Base-by-base conservation (phyloP, 106 monocot species). In the Amphibolis antarctica region DNA sequence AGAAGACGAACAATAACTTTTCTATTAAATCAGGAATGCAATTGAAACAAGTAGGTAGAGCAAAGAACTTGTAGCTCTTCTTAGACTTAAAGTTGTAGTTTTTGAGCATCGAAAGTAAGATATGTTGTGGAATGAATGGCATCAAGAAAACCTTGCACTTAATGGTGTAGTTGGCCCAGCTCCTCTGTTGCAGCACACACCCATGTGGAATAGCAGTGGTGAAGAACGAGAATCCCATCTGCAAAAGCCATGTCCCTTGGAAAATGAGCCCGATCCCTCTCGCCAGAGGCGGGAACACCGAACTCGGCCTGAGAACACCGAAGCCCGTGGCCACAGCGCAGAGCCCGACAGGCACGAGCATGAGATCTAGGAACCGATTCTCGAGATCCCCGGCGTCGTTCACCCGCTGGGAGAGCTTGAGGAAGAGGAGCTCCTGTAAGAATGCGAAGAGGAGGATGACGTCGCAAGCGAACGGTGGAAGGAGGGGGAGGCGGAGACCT, bases 151-250 rank as follows among this genome's bases (percentile, higher is more conserved):
- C 60, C 56, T 50, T 62, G 71, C 96, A 96, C 30, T 43, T 50
- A 22, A 96, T 73, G 0, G 84, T 84, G 70, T 72, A 96, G 47
- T 83, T 66, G 0, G 68, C 60, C 26, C 78, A 53, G 68, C 78
- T 73, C 44, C 69, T 42, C 15, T 28, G 31, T 27, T 76, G 81
- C 43, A 90, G 65, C 21, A 29, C 20, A 62, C 96, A 96, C 0
- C 90, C 96, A 53, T 87, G 74, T 13, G 90, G 72, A 24, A 96
- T 55, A n/a, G 72, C 80, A 42, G 48, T 76, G 55, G 96, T 76
- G 69, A 96, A 96, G 78, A 96, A 80, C 31, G 90, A 96, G 76
- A 96, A 89, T 0, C 68, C 90, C 78, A 85, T 96, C 78, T 96
- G 96, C 22, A 96, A 13, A 13, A 96, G 62, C 96, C 96, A 96